Base-by-base conservation (phyloP, 176 grass and related monocot species). In the Miscanthus lutarioriparius region DNA sequence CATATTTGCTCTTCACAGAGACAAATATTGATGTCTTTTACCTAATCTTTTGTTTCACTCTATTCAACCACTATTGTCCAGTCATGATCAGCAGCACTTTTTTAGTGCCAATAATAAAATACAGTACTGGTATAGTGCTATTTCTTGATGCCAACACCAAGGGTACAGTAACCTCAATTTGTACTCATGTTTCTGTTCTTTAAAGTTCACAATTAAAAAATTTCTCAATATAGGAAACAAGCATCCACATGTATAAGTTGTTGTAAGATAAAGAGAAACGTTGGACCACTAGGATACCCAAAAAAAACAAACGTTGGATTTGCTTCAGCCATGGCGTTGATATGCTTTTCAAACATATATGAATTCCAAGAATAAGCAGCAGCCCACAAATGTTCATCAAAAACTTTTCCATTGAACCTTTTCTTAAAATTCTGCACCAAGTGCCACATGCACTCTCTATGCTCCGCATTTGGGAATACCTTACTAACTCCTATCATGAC, bases 51-150 rank as follows among this genome's bases (percentile, higher is more conserved):
- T 10, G 17, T 78, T 72, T 41, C 19, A 35, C 33, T 44, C 2
- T 62, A 61, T 75, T 68, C 16, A 62, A 22, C 8, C 37, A 80
- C 25, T 30, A 49, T 39, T 32, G 3, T 68, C 66, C 11, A 20
- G 35, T 80, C 30, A 11, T 70, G 28, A 76, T 85, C 30, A 74
- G 8, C 38, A 70, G 16, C 33, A 44, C 11, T n/a, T 28, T 82
- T 82, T 76, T 66, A 77, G 54, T 72, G 25, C 64, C 32, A 37
- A 64, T 43, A 85, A 40, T 26, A 82, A 53, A 58, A 61, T 75
- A 75, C 0, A 3, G 63, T 67, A 20, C 3, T 33, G 33, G 5
- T 71, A 64, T 5, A 74, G 25, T 74, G 14, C 23, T 74, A 19
- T 61, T 70, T 62, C 71, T 82, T 64, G 11, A 54, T 41, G 36